Conservation (phyloP, 352 stramenopile species). For the Thalassiosira tumida region DNA sequence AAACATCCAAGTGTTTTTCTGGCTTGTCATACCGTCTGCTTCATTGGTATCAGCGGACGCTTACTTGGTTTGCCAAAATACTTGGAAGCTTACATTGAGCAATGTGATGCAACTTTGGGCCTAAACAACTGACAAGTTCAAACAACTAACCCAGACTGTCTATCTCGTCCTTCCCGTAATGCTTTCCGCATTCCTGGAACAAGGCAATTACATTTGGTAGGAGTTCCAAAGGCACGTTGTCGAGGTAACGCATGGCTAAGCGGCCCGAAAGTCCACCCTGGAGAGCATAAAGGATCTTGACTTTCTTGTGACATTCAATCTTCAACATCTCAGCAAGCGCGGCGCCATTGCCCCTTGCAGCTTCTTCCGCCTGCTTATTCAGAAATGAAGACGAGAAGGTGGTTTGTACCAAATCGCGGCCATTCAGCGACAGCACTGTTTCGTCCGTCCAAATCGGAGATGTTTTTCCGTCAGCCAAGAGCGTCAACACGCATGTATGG, state of each 20-base stretch:
- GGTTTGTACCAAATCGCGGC: neutral
- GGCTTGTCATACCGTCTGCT: neutral
- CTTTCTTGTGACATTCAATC: conserved; percentile 10
- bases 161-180: neutral
- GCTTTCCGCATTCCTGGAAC: neutral
- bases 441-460: neutral
- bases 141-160: conserved; percentile 14
- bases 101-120: neutral
- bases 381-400: neutral
- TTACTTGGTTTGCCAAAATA: neutral
- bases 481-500: conserved; percentile 22
- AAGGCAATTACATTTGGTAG: conserved; percentile 30
- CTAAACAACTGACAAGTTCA: neutral
- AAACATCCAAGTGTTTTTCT: neutral
- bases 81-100: neutral
- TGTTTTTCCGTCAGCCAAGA: neutral
- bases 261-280: neutral
- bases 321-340: neutral
- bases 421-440: conserved; percentile 15
- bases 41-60: neutral
- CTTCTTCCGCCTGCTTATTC: neutral
- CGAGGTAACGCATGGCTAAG: neutral
- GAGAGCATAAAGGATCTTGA: conserved; percentile 12
- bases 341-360: neutral
- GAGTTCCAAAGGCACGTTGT: conserved; percentile 19